Percentiles rank a stretch among this genome's conserved stretches.
Evolutionary conservation across 352 stramenopile species (phyloP).

Genomic region (Aphanomyces cochlioides): DNA sequence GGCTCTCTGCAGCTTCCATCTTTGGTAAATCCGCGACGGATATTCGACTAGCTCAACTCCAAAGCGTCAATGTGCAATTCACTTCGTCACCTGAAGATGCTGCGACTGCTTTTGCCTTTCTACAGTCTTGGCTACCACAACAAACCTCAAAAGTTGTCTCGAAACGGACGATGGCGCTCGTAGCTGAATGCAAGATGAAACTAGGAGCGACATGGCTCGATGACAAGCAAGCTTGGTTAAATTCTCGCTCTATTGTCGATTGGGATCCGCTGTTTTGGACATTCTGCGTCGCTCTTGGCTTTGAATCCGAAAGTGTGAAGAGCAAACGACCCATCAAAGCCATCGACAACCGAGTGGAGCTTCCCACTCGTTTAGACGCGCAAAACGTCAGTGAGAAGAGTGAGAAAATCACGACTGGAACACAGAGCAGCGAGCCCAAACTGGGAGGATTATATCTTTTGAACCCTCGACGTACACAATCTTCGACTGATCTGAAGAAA

Average conservation of each 20-base stretch:
- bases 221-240: background rate
- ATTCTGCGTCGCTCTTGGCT: background rate
- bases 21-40: slow-evolving; percentile 16
- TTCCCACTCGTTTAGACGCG: background rate
- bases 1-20: background rate
- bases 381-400: background rate
- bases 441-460: background rate
- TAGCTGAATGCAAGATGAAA: background rate
- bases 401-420: background rate
- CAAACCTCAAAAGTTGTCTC: background rate
- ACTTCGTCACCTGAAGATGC: background rate
- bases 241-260: background rate
- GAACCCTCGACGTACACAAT: background rate
- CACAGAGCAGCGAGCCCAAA: background rate
- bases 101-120: slow-evolving; percentile 9
- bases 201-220: slow-evolving; percentile 7
- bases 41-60: slow-evolving; percentile 12
- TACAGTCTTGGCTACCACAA: background rate
- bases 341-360: background rate
- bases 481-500: background rate
- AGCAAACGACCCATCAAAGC: background rate
- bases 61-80: background rate
- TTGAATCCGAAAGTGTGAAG: background rate
- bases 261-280: slow-evolving; percentile 5
- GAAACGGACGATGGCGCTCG: slow-evolving; percentile 10